Conservation (phyloP, 495 filamentous ascomycete genomes). For the Aspergillus diversus region DNA sequence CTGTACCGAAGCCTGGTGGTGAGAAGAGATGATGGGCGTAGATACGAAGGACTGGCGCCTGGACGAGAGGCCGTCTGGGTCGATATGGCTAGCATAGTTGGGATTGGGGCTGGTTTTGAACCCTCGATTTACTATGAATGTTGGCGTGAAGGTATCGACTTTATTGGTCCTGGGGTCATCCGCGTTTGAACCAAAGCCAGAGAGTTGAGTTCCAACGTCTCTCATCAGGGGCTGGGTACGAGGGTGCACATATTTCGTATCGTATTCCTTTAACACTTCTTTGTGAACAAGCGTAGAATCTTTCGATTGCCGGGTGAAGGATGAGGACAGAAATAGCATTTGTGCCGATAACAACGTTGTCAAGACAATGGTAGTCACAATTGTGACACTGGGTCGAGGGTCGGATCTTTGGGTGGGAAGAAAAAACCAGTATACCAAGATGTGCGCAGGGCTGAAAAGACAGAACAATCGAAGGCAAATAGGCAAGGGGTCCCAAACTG, state of each 20-base stretch:
- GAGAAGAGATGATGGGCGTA: slow-evolving; percentile 36
- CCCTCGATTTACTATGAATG: slow-evolving; percentile 74
- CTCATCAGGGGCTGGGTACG: slow-evolving; percentile 78
- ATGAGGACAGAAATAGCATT: slow-evolving; percentile 67
- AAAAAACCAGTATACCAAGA: slow-evolving; percentile 84
- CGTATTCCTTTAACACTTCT: slow-evolving; percentile 93
- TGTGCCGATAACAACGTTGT: slow-evolving; percentile 75
- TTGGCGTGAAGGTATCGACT: slow-evolving; percentile 76
- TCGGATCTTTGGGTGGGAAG: slow-evolving; percentile 77
- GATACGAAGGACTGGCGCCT: slow-evolving; percentile 29
- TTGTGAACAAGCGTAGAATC: slow-evolving; percentile 83
- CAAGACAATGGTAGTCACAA: slow-evolving; percentile 77
- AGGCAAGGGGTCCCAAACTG: slow-evolving; percentile 90
- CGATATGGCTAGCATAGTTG: slow-evolving; percentile 78
- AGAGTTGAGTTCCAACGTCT: slow-evolving; percentile 80
- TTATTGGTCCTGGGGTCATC: slow-evolving; percentile 52
- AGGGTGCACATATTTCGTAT: slow-evolving; percentile 93
- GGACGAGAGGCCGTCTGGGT: slow-evolving; percentile 63
- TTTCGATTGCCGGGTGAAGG: slow-evolving; percentile 81
- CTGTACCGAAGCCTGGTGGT: slow-evolving; percentile 36
- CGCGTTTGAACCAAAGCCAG: slow-evolving; percentile 43
- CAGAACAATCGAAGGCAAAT: slow-evolving; percentile 83
- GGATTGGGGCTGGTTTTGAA: slow-evolving; percentile 88
- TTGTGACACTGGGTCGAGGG: slow-evolving; percentile 78
- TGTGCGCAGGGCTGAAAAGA: slow-evolving; percentile 89